Base-by-base conservation (phyloP, 768 basidiomycete species). In the Termitomyces sp. region DNA sequence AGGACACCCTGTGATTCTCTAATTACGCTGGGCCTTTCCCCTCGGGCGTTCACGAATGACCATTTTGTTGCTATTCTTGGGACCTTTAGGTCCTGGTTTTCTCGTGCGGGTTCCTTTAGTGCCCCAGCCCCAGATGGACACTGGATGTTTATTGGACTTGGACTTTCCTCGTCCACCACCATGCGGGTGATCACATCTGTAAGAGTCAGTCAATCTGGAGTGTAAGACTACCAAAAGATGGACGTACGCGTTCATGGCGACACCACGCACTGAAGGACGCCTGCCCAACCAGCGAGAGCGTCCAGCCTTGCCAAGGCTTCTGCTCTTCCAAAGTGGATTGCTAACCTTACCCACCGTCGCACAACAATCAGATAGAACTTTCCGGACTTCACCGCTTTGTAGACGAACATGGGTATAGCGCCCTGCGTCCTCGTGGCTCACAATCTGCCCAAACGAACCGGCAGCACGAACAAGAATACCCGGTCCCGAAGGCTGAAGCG, bases 111-210 rank as follows among this genome's bases (percentile, higher is more conserved):
- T 90, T 56, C 94, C 94, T 76, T 93, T 93, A 14, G 92, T 89
- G 55, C 88, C 79, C 89, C 90, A 93, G 54, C 93, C 94, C 87
- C 88, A 97, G 51, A 90, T 83, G 11, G 91, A 93, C 26, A 90
- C 85, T 2, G 95, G 93, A 67, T 94, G 87, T 67, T 92, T 96
- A 82, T 95, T 86, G 55, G 91, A 92, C 79, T 99, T 98, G 57
- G 89, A 91, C 71, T 96, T 98, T 62, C 96, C 96, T 73, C 96
- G 88, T 70, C 96, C 96, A 76, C 96, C 95, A 71, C 95, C 95
- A 68, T 97, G 94, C 58, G 96, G 94, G 71, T 95, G 93, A 71
- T 94, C 93, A 53, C 79, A 81, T 45, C 91, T 93, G 54, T 9
- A 28, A 21, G 32, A 56, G 42, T 56, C 22, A 58, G 56, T 28